Evolutionary conservation across 140 eudicot genomes (phyloP).

Genomic region (Erigeron philadelphicus): DNA sequence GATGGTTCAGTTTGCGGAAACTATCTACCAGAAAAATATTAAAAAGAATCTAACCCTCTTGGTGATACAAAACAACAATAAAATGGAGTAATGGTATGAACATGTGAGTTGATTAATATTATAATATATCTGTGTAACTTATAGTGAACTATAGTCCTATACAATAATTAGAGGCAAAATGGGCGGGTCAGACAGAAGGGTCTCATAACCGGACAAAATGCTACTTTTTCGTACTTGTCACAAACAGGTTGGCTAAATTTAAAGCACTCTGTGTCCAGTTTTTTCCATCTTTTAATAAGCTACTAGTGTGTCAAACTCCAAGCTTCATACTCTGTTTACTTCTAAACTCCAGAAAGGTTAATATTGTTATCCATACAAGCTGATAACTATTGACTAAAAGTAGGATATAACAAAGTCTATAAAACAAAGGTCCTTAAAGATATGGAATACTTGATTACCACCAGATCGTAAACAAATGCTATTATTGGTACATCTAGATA

Average conservation of each 20-base stretch:
- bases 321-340: neutral
- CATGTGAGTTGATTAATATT: too few species aligned
- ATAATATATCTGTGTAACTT: too few species aligned
- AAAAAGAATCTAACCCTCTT: slow-evolving; percentile 13
- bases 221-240: neutral
- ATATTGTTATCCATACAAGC: too few species aligned
- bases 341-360: neutral
- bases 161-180: neutral
- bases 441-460: too few species aligned
- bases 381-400: too few species aligned
- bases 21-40: slow-evolving; percentile 51
- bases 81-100: neutral
- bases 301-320: neutral
- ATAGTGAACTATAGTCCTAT: too few species aligned
- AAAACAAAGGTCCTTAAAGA: neutral
- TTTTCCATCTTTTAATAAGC: neutral
- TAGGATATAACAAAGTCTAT: neutral
- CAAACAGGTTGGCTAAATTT: neutral
- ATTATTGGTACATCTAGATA: neutral
- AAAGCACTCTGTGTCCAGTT: neutral
- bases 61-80: slow-evolving; percentile 7
- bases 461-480: too few species aligned
- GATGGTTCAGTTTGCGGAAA: slow-evolving; percentile 85
- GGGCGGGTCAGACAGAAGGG: neutral
- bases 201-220: neutral